A percentile compares a stretch with the other conserved stretches of the same genome.
These are phyloP conservation scores for Tuber brumale DNA, from an alignment of 495 filamentous ascomycete genomes.

Conservation along the genomic window DNA sequence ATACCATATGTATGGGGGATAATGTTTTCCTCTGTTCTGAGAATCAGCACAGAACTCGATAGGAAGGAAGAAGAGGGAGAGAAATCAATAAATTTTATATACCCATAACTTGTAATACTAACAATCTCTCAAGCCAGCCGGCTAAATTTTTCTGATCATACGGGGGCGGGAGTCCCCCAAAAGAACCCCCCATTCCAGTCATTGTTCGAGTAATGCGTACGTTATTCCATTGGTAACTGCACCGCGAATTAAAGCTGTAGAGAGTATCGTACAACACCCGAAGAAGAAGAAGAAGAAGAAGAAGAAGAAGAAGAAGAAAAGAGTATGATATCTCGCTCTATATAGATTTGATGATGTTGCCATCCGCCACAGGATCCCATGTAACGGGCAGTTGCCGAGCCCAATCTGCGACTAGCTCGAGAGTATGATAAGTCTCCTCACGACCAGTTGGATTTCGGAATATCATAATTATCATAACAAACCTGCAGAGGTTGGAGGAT, in stretches of 20 bases:
- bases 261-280: not conserved
- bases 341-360: not conserved
- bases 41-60: not conserved
- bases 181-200: not conserved
- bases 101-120: not conserved
- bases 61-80: not conserved
- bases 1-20: not conserved
- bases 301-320: too few relatives aligned
- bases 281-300: too few relatives aligned
- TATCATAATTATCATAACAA: too few relatives aligned
- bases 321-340: not conserved
- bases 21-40: not conserved
- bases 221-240: not conserved
- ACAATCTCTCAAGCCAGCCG: not conserved
- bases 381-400: not conserved
- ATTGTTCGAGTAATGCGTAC: not conserved
- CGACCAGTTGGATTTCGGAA: not conserved
- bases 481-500: not conserved
- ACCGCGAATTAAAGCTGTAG: not conserved
- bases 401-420: not conserved
- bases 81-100: not conserved
- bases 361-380: not conserved
- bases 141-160: too few relatives aligned
- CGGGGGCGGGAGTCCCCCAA: too few relatives aligned
- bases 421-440: not conserved